Evolutionary conservation across 345 rosid genomes (phyloP), one percentile per base, ranked within the genome.

Genomic region (Erucastrum elatum): DNA sequence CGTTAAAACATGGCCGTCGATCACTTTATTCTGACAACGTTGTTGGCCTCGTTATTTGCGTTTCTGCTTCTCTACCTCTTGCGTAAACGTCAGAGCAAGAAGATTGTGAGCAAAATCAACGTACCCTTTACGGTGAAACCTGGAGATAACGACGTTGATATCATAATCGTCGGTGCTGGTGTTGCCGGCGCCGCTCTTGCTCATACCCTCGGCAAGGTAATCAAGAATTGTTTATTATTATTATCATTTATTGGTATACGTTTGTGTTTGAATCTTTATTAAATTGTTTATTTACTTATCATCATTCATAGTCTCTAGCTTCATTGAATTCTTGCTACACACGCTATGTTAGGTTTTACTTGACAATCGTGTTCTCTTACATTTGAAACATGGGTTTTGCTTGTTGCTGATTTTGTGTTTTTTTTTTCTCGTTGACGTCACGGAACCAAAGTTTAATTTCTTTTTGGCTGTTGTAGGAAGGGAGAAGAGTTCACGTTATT

Each of bases 181-280:
- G 97, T 92, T 13, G 96, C 96, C 8, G 97, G 97, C 11, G 84
- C 96, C 1, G 94, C 98, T 49, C 89, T 89, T 8, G 94, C 98
- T 78, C 72, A 85, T 70, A 87, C 98, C 3, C 94, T 93, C 66
- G 97, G 92, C 58, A 90, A 88, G 88, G 98, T 87, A 49, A 49
- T 16, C 31, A 12, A 39, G 46, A 8, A 5, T 9, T 26, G 2
- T 26, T 55, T 10, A 3, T 30, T 46, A 53, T 60, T 33, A 46
- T 46, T 46, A 44, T 46, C 0, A 41, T 41, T 10, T 44, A 44
- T 44, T 44, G 51, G 55, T 12, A 49, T 4, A 49, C 0, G 55
- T 49, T 49, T 49, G 55, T 46, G 16, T 46, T 46, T 46, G 55
- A 49, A 49, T 49, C 55, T 13, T 13, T 13, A 13, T 65, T 3